A percentile compares a stretch with the other conserved stretches of the same genome.
Evolutionary conservation across 2,329 filamentous ascomycete species (phyloP).

Genomic region (Aspergillus sp.): DNA sequence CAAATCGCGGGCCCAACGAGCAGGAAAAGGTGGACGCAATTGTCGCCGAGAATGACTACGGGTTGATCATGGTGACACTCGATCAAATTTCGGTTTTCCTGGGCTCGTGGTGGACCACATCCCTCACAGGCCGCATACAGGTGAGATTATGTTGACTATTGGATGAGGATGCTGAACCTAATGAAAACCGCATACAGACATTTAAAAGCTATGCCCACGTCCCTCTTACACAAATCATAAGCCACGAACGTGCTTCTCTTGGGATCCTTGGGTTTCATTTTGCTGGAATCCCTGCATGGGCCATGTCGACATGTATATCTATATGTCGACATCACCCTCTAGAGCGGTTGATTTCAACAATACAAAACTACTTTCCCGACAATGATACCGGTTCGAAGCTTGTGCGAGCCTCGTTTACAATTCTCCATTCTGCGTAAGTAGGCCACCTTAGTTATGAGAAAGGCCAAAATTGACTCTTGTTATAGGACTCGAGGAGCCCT

Average conservation of each 20-base stretch:
- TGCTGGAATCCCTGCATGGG: slow-evolving; percentile 43
- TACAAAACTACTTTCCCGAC: slow-evolving; percentile 28
- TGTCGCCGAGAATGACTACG: slow-evolving; percentile 44
- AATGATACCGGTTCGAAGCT: slow-evolving; percentile 26
- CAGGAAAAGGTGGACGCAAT: slow-evolving; percentile 39
- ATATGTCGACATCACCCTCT: slow-evolving; percentile 40
- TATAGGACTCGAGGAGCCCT: slow-evolving; percentile 35
- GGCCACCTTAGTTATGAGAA: not conserved
- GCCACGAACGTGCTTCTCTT: slow-evolving; percentile 33
- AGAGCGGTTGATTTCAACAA: slow-evolving; percentile 31
- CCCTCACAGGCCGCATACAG: slow-evolving; percentile 39
- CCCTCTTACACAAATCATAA: slow-evolving; percentile 37
- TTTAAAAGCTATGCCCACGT: slow-evolving; percentile 38
- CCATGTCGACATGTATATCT: slow-evolving; percentile 35
- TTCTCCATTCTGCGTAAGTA: slow-evolving; percentile 32
- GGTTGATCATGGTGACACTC: slow-evolving; percentile 40
- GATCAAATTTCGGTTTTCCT: slow-evolving; percentile 43
- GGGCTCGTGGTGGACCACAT: slow-evolving; percentile 44
- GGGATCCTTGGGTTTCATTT: slow-evolving; percentile 41
- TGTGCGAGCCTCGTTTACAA: slow-evolving; percentile 27
- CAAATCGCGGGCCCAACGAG: slow-evolving; percentile 36
- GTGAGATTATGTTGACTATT: slow-evolving; percentile 24
- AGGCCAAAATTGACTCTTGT: not conserved
- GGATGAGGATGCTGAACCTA: not conserved
- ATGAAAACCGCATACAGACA: slow-evolving; percentile 27